Percentiles rank a stretch among this genome's conserved stretches.
phyloP scores from a whole-genome alignment of 2,329 filamentous ascomycete species.

The Ustilaginoidea virens region DNA sequence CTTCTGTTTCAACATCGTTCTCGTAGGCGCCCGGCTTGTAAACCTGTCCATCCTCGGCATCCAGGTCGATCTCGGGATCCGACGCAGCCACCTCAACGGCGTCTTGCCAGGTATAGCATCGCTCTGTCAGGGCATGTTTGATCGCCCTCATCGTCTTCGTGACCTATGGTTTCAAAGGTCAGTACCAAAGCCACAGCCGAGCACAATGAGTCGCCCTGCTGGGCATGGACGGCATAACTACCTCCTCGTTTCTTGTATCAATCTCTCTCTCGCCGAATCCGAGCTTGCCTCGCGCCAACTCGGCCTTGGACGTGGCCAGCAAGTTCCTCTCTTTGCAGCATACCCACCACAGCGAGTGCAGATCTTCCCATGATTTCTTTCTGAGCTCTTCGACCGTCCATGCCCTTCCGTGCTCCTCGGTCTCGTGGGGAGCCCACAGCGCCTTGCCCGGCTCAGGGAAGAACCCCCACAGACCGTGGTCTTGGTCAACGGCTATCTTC shows the following conservation, averaged over 20 bases:
- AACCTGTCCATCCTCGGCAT: slow-evolving; percentile 27
- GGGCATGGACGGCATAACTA: slow-evolving; percentile 28
- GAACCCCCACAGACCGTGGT: slow-evolving; percentile 89
- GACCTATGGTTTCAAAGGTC: slow-evolving; percentile 52
- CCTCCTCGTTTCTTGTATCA: slow-evolving; percentile 45
- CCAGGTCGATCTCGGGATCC: slow-evolving; percentile 52
- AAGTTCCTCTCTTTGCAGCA: slow-evolving; percentile 85
- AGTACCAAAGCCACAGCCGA: too few species aligned
- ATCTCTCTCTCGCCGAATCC: slow-evolving; percentile 62
- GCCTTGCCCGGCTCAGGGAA: slow-evolving; percentile 57
- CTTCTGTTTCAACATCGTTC: slow-evolving; percentile 14
- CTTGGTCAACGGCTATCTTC: slow-evolving; percentile 42
- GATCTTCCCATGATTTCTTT: slow-evolving; percentile 81
- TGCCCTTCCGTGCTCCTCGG: slow-evolving; percentile 56
- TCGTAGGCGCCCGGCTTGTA: slow-evolving; percentile 31
- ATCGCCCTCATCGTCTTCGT: slow-evolving; percentile 65
- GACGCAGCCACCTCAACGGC: slow-evolving; percentile 48
- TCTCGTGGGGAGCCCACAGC: slow-evolving; percentile 58
- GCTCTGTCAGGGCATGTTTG: slow-evolving; percentile 72
- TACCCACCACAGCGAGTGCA: slow-evolving; percentile 88
- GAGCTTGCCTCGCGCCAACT: slow-evolving; percentile 51
- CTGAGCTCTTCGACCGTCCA: slow-evolving; percentile 82
- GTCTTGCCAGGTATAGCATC: slow-evolving; percentile 78
- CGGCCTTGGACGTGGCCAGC: slow-evolving; percentile 59
- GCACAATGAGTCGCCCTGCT: too few species aligned